Conservation (phyloP, 192 early-diverging fungal genomes). For the Thamnidium elegans region DNA sequence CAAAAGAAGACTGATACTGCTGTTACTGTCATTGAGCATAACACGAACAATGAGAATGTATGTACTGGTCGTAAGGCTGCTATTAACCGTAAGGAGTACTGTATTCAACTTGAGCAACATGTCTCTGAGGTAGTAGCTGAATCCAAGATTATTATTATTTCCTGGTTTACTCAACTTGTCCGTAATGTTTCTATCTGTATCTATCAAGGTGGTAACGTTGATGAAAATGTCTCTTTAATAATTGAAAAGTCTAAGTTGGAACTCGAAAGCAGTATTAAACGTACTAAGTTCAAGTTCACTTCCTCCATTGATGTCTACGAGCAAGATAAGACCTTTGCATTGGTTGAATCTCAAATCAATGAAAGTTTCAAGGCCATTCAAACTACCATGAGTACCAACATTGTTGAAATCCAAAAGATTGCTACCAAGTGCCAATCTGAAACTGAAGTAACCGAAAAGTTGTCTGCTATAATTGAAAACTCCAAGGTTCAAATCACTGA, state of each 20-base stretch:
- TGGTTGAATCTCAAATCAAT: not conserved
- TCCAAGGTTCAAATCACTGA: slow-evolving; percentile 5
- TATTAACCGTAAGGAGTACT: slow-evolving; percentile 11
- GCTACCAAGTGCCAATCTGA: not conserved
- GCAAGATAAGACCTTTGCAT: slow-evolving; percentile 1
- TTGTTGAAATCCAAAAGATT: slow-evolving; percentile 13
- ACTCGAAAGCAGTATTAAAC: not conserved
- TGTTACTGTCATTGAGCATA: slow-evolving; percentile 8
- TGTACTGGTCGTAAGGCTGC: not conserved
- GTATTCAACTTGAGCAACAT: not conserved
- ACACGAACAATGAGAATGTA: slow-evolving; percentile 10
- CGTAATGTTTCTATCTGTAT: slow-evolving; percentile 10
- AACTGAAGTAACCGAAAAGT: slow-evolving; percentile 4
- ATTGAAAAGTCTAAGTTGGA: slow-evolving; percentile 5
- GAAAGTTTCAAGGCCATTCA: slow-evolving; percentile 4
- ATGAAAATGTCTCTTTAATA: slow-evolving; percentile 8
- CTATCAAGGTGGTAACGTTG: not conserved
- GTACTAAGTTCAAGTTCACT: slow-evolving; percentile 1
- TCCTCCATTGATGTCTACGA: slow-evolving; percentile 1
- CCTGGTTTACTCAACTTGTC: slow-evolving; percentile 18
- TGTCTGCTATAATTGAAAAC: not conserved
- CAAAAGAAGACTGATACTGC: not conserved
- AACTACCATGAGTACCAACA: not conserved
- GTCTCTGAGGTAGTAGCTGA: slow-evolving; percentile 17
- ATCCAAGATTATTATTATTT: slow-evolving; percentile 8